Conservation (phyloP, 768 basidiomycete species). For the Termitomyces eurrhizus region DNA sequence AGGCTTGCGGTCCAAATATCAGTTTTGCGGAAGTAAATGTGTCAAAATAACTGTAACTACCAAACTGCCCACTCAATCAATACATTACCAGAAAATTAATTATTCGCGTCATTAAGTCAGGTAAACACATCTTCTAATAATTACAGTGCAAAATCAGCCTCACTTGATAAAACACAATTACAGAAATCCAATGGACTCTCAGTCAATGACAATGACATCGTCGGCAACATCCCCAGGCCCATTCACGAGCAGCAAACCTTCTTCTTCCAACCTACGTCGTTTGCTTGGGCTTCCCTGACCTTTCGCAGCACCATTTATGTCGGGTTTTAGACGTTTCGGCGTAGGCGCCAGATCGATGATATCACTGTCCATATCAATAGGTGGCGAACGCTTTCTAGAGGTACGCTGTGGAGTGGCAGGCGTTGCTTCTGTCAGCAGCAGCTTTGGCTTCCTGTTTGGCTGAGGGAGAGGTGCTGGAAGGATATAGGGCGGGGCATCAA, state of each 20-base stretch:
- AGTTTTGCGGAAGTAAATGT: too few relatives aligned
- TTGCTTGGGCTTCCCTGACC: slow-evolving; percentile 54
- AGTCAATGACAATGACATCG: slow-evolving; percentile 54
- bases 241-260: slow-evolving; percentile 70
- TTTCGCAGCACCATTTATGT: slow-evolving; percentile 16
- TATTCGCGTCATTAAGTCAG: background rate
- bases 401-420: slow-evolving; percentile 39
- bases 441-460: slow-evolving; percentile 43
- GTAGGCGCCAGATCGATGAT: slow-evolving; percentile 51
- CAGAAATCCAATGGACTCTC: background rate
- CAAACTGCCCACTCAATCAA: background rate
- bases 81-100: background rate
- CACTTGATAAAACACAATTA: background rate
- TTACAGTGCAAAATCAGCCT: background rate
- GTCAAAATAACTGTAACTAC: too few relatives aligned
- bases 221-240: slow-evolving; percentile 51
- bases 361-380: slow-evolving; percentile 53
- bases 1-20: too few relatives aligned
- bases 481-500: slow-evolving; percentile 50
- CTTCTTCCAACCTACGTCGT: slow-evolving; percentile 62
- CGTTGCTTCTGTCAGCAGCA: slow-evolving; percentile 29
- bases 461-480: slow-evolving; percentile 63
- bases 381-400: slow-evolving; percentile 53
- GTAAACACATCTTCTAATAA: background rate
- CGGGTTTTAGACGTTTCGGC: slow-evolving; percentile 45